Evolutionary conservation across 2,329 filamentous ascomycete species (phyloP), one percentile per base, ranked within the genome.

Genomic region (Triangularia setosa): DNA sequence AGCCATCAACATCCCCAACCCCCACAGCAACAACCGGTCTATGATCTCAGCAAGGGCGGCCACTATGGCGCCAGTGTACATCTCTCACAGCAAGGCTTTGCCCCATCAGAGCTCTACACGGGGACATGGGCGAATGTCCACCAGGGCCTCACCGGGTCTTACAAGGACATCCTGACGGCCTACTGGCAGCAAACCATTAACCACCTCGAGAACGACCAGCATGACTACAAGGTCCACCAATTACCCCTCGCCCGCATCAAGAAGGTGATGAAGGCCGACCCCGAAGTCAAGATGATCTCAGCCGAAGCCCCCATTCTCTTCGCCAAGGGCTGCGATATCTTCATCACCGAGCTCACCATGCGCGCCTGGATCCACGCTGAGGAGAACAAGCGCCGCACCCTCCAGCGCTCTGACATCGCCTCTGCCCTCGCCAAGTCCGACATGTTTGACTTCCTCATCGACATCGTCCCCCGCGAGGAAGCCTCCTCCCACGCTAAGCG

Each of bases 401-500:
- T 99, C 48, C 95, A 99, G 78, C 88, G 95, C 59, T 97, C 92
- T 64, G 95, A 99, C 74, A 99, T 99, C 75, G 95, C 95, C 23
- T 96, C 93, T 11, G 95, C 95, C 14, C 83, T 99, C 24, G 91
- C 92, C 65, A 99, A 99, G 79, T 97, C 93, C 23, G 95, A 99
- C 80, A 99, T 99, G 95, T 99, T 99, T 77, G 95, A 99, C 80
- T 99, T 99, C 79, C 83, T 99, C 65, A 99, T 99, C 75, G 95
- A 99, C 75, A 99, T 99, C 67, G 95, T 99, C 5, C 95, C 95
- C 3, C 89, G 95, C 60, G 95, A 99, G 77, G 95, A 99, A 77
- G 93, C 94, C 35, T 85, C 91, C 9, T 88, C 90, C 23, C 92
- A 93, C 75, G 87, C 93, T 48, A 97, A 97, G 80, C 84, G 93